Conservation (phyloP, 1,284 basidiomycete genomes). For the Boletus subluridellus region DNA sequence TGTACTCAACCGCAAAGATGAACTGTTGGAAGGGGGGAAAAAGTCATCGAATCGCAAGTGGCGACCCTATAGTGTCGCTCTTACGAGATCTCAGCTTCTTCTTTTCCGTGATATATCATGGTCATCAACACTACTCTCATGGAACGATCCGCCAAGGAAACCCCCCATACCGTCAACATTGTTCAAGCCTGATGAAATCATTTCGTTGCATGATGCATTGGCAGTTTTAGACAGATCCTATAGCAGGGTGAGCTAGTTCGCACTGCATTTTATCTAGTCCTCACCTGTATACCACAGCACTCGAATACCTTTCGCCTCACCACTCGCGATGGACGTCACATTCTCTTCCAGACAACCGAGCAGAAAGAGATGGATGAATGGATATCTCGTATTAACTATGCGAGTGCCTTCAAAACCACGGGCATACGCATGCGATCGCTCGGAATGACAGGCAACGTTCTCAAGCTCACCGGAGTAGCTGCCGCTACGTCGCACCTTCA, state of each 20-base stretch:
- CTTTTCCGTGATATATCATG: slow-evolving; percentile 85
- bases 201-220: slow-evolving; percentile 75
- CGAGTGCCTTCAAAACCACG: slow-evolving; percentile 84
- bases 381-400: slow-evolving; percentile 94
- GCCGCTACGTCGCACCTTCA: slow-evolving; percentile 79
- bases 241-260: slow-evolving; percentile 52
- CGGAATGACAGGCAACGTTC: slow-evolving; percentile 65
- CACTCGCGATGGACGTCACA: slow-evolving; percentile 73
- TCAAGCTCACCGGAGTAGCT: slow-evolving; percentile 75
- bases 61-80: slow-evolving; percentile 81
- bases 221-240: slow-evolving; percentile 80
- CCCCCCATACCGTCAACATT: slow-evolving; percentile 52
- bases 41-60: slow-evolving; percentile 81
- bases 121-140: slow-evolving; percentile 58
- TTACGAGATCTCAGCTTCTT: slow-evolving; percentile 88
- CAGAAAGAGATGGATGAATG: slow-evolving; percentile 85
- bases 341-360: slow-evolving; percentile 73
- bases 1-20: slow-evolving; percentile 81
- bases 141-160: slow-evolving; percentile 42
- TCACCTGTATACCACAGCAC: slow-evolving; percentile 44
- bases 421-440: slow-evolving; percentile 81
- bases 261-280: neutral
- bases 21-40: slow-evolving; percentile 71
- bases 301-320: slow-evolving; percentile 76
- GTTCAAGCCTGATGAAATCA: slow-evolving; percentile 84